These are phyloP conservation scores for Pseudozyma pruni DNA, from an alignment of 1,284 basidiomycete genomes.

Conservation along the genomic window DNA sequence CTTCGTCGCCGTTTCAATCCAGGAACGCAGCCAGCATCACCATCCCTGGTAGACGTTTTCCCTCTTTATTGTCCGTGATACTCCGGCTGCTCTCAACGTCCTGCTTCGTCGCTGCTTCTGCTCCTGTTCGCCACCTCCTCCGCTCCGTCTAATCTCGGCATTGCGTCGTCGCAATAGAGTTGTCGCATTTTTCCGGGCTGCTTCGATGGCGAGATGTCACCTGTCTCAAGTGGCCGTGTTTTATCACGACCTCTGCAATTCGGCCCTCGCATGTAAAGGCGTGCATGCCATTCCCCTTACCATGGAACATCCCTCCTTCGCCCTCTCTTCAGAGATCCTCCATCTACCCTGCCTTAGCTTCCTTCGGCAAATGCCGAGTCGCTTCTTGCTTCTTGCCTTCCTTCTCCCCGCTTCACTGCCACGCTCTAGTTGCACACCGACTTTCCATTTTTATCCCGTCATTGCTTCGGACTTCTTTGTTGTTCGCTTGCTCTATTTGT, in stretches of 20 bases:
- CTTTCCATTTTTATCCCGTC: neutral
- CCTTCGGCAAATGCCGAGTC: too few species aligned
- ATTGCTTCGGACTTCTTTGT: too few species aligned
- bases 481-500: too few species aligned
- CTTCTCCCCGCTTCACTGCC: too few species aligned
- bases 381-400: too few species aligned
- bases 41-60: neutral
- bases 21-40: neutral
- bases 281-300: slow-evolving; percentile 38
- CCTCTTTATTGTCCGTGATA: neutral
- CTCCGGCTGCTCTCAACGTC: slow-evolving; percentile 3
- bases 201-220: neutral
- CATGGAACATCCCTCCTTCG: slow-evolving; percentile 17
- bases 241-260: slow-evolving; percentile 8
- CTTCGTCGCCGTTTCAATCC: neutral
- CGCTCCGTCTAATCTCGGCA: slow-evolving; percentile 1
- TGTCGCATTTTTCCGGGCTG: slow-evolving; percentile 11
- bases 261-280: slow-evolving; percentile 22
- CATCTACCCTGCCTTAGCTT: neutral
- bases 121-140: slow-evolving; percentile 1
- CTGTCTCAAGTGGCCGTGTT: slow-evolving; percentile 2
- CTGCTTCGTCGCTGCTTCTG: neutral
- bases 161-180: neutral
- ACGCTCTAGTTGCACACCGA: neutral
- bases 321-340: neutral